phyloP scores from a whole-genome alignment of 768 basidiomycete species.

The Amanita pallidorosea region DNA sequence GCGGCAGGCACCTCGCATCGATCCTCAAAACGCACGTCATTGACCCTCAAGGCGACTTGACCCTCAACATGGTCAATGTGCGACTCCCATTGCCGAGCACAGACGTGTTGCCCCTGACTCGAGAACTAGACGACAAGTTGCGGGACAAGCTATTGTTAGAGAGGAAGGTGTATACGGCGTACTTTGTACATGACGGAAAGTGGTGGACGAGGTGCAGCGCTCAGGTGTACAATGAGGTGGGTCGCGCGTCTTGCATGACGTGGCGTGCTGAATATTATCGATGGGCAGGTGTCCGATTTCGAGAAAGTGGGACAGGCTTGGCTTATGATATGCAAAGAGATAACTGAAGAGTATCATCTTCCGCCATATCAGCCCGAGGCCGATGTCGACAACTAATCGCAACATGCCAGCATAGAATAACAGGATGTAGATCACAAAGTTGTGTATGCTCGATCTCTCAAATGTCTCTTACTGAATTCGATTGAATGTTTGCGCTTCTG shows the following conservation, averaged over 20 bases:
- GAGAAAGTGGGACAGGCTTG: constrained; percentile 27
- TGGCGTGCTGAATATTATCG: too few species aligned
- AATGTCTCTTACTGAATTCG: too few species aligned
- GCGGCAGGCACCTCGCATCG: constrained; percentile 49
- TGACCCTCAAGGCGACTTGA: constrained; percentile 46
- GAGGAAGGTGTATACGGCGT: constrained; percentile 20
- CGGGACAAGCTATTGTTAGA: constrained; percentile 17
- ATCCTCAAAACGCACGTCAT: constrained; percentile 52
- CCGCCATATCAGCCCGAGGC: not conserved
- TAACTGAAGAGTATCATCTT: constrained; percentile 10
- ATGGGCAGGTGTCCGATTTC: constrained; percentile 27
- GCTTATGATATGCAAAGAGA: constrained; percentile 23
- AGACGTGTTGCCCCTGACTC: constrained; percentile 7
- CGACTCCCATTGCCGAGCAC: constrained; percentile 20
- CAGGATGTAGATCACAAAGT: too few species aligned
- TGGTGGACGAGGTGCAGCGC: constrained; percentile 32
- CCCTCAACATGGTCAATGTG: constrained; percentile 52
- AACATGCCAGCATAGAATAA: not conserved
- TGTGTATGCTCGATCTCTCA: too few species aligned
- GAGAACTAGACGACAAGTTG: constrained; percentile 14
- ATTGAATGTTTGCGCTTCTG: too few species aligned
- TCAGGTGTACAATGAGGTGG: constrained; percentile 29
- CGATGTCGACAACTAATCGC: not conserved
- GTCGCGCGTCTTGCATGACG: not conserved
- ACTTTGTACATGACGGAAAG: constrained; percentile 23